Evolutionary conservation across 805 yeast species (phyloP).

Genomic region (Saccharomycopsis sp.): DNA sequence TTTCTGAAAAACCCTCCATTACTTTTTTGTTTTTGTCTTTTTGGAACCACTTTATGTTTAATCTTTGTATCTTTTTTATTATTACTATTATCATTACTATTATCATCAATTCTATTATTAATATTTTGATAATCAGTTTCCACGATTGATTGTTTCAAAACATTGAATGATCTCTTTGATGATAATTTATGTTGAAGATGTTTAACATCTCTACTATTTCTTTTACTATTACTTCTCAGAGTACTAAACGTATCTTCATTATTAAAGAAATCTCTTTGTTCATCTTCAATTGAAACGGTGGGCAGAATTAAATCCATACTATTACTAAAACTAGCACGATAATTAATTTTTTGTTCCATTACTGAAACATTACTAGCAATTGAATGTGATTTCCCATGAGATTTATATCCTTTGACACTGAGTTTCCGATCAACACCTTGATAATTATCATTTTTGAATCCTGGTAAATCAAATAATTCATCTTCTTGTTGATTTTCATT

Average conservation of each 20-base stretch:
- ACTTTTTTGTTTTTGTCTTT: neutral
- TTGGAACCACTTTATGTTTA: neutral
- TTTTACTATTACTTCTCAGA: neutral
- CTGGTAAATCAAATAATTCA: neutral
- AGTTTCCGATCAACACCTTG: conserved; percentile 1
- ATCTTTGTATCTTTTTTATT: neutral
- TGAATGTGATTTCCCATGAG: conserved; percentile 12
- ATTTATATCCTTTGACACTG: conserved; percentile 7
- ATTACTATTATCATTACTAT: neutral
- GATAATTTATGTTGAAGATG: conserved; percentile 8
- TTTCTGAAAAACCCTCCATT: neutral
- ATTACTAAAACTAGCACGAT: neutral
- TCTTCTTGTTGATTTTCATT: neutral
- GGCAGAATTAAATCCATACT: too few relatives aligned
- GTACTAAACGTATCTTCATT: too few relatives aligned
- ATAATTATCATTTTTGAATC: neutral
- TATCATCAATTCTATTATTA: neutral
- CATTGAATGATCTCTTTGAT: conserved; percentile 15
- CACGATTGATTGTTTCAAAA: conserved; percentile 16
- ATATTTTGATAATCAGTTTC: conserved; percentile 5
- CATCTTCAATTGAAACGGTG: neutral
- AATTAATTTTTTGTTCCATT: neutral
- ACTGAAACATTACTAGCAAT: conserved; percentile 14
- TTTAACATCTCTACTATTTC: neutral
- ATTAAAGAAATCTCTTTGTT: neutral